Base-by-base conservation (phyloP, 208 protist species). In the Leishmania amazonensis region DNA sequence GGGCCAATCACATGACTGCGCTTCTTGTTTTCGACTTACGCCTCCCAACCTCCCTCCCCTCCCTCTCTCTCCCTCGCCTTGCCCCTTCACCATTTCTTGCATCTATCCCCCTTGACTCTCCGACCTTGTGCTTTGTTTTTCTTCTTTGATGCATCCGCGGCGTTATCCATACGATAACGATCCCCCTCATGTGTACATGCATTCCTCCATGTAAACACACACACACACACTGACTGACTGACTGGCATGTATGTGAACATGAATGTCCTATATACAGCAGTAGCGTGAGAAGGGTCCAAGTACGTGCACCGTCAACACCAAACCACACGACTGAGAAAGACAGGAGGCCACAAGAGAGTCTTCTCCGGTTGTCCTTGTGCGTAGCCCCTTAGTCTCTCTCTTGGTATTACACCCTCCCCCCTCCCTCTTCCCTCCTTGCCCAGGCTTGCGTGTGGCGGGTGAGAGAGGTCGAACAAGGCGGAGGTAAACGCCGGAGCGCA, bases 51-150 rank as follows among this genome's bases (percentile, higher is more conserved):
- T 28, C 1, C 42, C n/a, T 49, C 45, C 11, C 42, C 54, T 47
- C 65, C 9, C 13, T 49, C 1, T 21, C n/a, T 49, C 45, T 24
- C 42, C 54, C 1, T 53, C 9, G 70, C 70, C 21, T 15, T 49
- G 17, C 9, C 40, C 9, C 21, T 45, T 28, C 67, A 38, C 7
- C 42, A 38, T 15, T 28, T 47, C 17, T 72, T 28, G 38, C 70
- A 6, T 74, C 11, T 19, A 11, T 53, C 9, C 40, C 21, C 53
- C 75, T 53, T 40, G 4, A 78, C 17, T 47, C 21, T 9, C 38
- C 8, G 67, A 65, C 51, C 17, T 71, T 58, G 31, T 21, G 1
- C 57, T 45, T 54, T 87, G 62, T 76, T 76, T 21, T 78, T 87
- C 70, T 79, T 75, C n/a, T 75, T n/a, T 35, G 62, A 35, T 38